A percentile compares a stretch with the other conserved stretches of the same genome.
Conservation (phyloP, 352 stramenopile species). For the Phytophthora citricola region DNA sequence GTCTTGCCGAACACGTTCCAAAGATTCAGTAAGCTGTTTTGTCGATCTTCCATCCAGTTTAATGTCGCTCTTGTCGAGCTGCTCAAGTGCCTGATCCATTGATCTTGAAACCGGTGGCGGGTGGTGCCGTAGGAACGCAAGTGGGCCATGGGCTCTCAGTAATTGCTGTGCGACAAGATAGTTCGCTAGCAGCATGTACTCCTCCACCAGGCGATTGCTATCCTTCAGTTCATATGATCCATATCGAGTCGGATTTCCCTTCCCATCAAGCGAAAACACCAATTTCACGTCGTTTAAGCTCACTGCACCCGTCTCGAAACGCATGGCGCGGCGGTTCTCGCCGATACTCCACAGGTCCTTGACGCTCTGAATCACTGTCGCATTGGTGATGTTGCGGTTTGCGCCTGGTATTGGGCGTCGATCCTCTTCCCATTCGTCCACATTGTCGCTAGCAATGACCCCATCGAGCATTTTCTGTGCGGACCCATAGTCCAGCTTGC, state of each 20-base stretch:
- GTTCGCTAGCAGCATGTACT: constrained; percentile 99
- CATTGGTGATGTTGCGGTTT: constrained; percentile 58
- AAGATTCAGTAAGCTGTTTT: constrained; percentile 84
- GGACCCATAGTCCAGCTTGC: constrained; percentile 96
- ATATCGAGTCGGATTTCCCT: constrained; percentile 90
- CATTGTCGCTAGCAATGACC: constrained; percentile 69
- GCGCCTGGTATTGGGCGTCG: constrained; percentile 51
- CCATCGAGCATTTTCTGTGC: constrained; percentile 97
- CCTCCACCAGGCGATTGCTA: constrained; percentile 96
- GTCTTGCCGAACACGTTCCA: constrained; percentile 77
- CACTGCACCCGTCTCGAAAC: constrained; percentile 94
- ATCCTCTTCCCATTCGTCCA: constrained; percentile 76
- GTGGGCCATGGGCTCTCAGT: constrained; percentile 84
- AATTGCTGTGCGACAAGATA: constrained; percentile 97
- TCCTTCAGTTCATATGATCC: constrained; percentile 94
- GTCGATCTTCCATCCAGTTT: constrained; percentile 85
- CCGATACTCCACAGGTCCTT: constrained; percentile 73
- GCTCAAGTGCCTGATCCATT: constrained; percentile 52
- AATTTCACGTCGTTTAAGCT: constrained; percentile 95
- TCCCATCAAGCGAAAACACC: constrained; percentile 92
- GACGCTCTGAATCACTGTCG: constrained; percentile 69
- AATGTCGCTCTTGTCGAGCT: constrained; percentile 65
- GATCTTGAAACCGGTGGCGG: constrained; percentile 66
- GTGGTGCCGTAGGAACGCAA: constrained; percentile 93
- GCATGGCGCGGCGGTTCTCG: constrained; percentile 72